These are phyloP conservation scores for Tylopilus sp. DNA, from an alignment of 1,284 basidiomycete species.

Conservation along the genomic window DNA sequence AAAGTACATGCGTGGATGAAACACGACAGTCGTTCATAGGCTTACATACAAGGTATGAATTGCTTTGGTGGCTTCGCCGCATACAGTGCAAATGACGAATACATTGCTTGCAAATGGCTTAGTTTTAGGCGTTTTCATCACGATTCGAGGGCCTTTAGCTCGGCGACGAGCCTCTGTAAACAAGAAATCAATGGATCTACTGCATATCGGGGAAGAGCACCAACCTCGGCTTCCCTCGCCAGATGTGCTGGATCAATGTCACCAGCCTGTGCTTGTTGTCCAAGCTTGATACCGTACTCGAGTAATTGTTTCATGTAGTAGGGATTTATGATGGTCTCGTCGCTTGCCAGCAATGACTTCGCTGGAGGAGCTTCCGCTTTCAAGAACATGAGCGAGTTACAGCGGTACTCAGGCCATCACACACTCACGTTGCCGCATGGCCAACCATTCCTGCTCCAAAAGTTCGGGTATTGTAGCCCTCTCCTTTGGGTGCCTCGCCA, in stretches of 20 bases:
- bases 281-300: conserved; percentile 60
- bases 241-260: conserved; percentile 40
- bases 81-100: conserved; percentile 31
- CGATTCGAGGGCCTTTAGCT: conserved; percentile 36
- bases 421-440: conserved; percentile 49
- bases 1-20: conserved; percentile 24
- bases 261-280: conserved; percentile 35
- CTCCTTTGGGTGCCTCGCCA: conserved; percentile 71
- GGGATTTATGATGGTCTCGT: conserved; percentile 70
- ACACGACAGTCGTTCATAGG: conserved; percentile 22
- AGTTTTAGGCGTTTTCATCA: conserved; percentile 17
- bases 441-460: conserved; percentile 63
- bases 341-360: conserved; percentile 39
- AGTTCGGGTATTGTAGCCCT: conserved; percentile 79
- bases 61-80: conserved; percentile 27
- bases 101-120: conserved; percentile 25
- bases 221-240: conserved; percentile 48
- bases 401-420: conserved; percentile 12
- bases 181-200: not conserved
- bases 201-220: conserved; percentile 11
- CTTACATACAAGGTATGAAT: conserved; percentile 30
- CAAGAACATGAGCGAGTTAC: conserved; percentile 11
- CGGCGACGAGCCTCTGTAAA: conserved; percentile 36
- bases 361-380: conserved; percentile 28
- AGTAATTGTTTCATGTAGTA: conserved; percentile 72